Evolutionary conservation across 495 filamentous ascomycete species (phyloP).

Genomic region (Hapsidospora chrysogenum): DNA sequence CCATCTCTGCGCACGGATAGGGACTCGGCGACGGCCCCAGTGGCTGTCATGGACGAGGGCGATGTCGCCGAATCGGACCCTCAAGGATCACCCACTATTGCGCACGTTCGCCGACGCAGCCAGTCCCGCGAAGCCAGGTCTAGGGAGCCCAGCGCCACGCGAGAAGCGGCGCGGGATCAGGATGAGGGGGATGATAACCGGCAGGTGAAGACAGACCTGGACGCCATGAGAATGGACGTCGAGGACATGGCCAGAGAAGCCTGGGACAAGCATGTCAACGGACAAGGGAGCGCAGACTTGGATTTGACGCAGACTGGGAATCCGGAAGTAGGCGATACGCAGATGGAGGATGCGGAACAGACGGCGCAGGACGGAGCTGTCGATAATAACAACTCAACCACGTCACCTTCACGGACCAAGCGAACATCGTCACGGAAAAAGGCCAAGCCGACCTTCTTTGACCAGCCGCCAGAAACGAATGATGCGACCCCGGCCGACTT

Average conservation of each 20-base stretch:
- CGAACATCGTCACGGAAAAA: background rate
- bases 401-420: background rate
- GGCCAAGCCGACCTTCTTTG: background rate
- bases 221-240: background rate
- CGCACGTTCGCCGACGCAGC: slow-evolving; percentile 1
- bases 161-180: background rate
- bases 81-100: slow-evolving; percentile 1
- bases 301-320: too few relatives aligned
- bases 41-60: background rate
- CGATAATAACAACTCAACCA: background rate
- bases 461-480: background rate
- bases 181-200: too few relatives aligned
- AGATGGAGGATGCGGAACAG: background rate
- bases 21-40: background rate
- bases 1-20: background rate
- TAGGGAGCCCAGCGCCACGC: background rate
- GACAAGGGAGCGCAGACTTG: too few relatives aligned
- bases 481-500: background rate
- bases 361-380: background rate
- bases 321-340: background rate
- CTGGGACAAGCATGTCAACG: background rate
- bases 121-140: slow-evolving; percentile 1
- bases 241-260: slow-evolving; percentile 1
- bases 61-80: background rate
- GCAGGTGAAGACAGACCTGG: background rate